Percentiles rank a stretch among this genome's conserved stretches.
Conservation (phyloP, 306 rosid genomes). For the Quercus robur region DNA sequence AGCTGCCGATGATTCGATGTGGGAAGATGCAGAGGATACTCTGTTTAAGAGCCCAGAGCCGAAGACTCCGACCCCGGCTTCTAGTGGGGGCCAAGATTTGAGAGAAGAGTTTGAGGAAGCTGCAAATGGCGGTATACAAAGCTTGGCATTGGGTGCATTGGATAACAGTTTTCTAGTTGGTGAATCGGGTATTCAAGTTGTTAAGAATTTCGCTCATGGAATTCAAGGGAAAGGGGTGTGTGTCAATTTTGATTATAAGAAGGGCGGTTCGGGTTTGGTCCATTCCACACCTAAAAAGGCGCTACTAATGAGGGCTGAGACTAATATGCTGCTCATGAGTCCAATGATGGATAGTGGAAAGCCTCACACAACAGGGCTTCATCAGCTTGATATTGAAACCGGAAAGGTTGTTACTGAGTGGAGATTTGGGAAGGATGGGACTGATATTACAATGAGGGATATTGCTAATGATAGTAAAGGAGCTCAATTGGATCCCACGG, state of each 20-base stretch:
- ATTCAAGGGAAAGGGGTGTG: slow-evolving; percentile 91
- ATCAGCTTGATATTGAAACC: slow-evolving; percentile 89
- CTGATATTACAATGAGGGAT: slow-evolving; percentile 92
- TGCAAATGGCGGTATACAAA: slow-evolving; percentile 79
- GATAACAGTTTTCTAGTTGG: slow-evolving; percentile 94
- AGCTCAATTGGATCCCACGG: slow-evolving; percentile 92
- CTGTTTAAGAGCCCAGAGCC: slow-evolving; percentile 61
- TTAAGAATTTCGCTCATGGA: slow-evolving; percentile 79
- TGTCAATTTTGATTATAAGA: slow-evolving; percentile 49
- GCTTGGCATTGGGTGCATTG: slow-evolving; percentile 90
- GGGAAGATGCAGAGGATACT: slow-evolving; percentile 86
- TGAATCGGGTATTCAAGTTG: slow-evolving; percentile 86
- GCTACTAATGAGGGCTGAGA: slow-evolving; percentile 89
- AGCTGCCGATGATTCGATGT: slow-evolving; percentile 82
- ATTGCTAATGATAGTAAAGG: slow-evolving; percentile 87
- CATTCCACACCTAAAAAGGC: slow-evolving; percentile 78
- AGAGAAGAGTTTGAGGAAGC: slow-evolving; percentile 93
- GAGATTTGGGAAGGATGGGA: slow-evolving; percentile 88
- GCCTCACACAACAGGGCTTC: slow-evolving; percentile 77
- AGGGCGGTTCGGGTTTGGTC: slow-evolving; percentile 26
- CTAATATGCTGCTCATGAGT: slow-evolving; percentile 97
- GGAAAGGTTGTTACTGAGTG: slow-evolving; percentile 92
- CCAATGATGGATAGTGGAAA: slow-evolving; percentile 57
- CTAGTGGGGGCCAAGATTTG: slow-evolving; percentile 55
- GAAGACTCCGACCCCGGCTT: slow-evolving; percentile 55